Base-by-base conservation (phyloP, 306 rosid genomes). In the Vigna trinervia region DNA sequence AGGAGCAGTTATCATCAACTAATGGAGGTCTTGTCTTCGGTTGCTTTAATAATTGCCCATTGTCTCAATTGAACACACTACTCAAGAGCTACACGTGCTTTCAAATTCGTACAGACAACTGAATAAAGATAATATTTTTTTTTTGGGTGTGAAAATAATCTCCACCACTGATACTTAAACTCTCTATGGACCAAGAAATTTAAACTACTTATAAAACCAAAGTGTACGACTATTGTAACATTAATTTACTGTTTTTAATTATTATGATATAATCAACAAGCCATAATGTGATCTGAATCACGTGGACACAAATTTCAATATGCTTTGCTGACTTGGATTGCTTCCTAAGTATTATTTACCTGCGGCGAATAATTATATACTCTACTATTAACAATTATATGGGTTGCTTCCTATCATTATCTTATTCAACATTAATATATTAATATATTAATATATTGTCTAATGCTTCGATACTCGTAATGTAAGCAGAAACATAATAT, bases 281-380 rank as follows among this genome's bases (percentile, higher is more conserved):
- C 34, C 77, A 22, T 23, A n/a, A 71, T n/a, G 32, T 11, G 39
- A 71, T 26, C 63, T n/a, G 20, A 48, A 58, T 68, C 80, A 81
- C 77, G 72, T 81, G 47, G 48, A 38, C 71, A 23, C 61, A 75
- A 46, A 69, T 57, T 74, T 66, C 30, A 50, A 52, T 74, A 57
- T 80, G 84, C 63, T 74, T 73, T 73, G 74, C 60, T 80, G 84
- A 80, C 76, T 43, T 20, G 80, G 78, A 71, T 72, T 74, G 62
- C 71, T 67, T 58, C 82, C 56, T 41, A 41, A 45, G 14, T 36
- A 48, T 50, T 81, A 41, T 67, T 58, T 79, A 71, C 38, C 65
- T 12, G 53, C 26, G 74, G 57, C 23, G 39, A 58, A 69, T 68
- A 71, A 51, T 62, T 52, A 10, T 72, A 52, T 30, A 23, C 46